Base-by-base conservation (phyloP, 2,329 filamentous ascomycete genomes). In the Byssoonygena ceratinophila region DNA sequence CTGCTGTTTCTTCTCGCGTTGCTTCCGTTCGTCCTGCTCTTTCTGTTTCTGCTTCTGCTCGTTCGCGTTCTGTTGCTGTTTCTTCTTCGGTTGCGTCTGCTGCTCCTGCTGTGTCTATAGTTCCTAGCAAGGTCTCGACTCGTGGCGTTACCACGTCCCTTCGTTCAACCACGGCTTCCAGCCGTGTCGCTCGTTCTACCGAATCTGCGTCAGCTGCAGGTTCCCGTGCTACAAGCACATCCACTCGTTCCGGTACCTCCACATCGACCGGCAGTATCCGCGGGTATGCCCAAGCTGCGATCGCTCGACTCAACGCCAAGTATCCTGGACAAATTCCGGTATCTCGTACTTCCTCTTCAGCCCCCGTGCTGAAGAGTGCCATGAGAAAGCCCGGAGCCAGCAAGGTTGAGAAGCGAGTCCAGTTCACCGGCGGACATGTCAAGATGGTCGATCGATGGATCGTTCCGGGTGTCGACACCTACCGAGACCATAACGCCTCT, bases 391-490 rank as follows among this genome's bases (percentile, higher is more conserved):
- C 45, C 45, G 37, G 44, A n/a, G 9, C 22, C 37, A 46, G 29
- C 18, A 40, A 34, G 27, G 22, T 39, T 43, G 49, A 55, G 39
- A 57, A 44, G 51, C 53, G 51, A 59, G 59, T 65, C 54, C 59
- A 58, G 52, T 64, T 65, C 58, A 59, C 58, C 25, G 59, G 58
- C 32, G 55, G 46, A 40, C 59, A 56, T 16, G 58, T 61, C 49
- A 39, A 55, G 36, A 39, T 57, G 16, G 60, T 65, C 44, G 54
- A 59, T 48, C 60, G 58, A 53, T 51, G 47, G 47, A 64, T 66
- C 54, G 58, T 57, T 8, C 58, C 57, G 27, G 57, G 55, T 39
- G 43, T 55, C 40, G 54, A 65, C 54, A 57, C 56, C 29, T 44
- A 41, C 20, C 45, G n/a, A 12, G 51, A 47, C 37, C 51, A 39